A percentile compares a stretch with the other conserved stretches of the same genome.
phyloP scores from a whole-genome alignment of 2,329 filamentous ascomycete genomes.

The Atkinsonella texensis region DNA sequence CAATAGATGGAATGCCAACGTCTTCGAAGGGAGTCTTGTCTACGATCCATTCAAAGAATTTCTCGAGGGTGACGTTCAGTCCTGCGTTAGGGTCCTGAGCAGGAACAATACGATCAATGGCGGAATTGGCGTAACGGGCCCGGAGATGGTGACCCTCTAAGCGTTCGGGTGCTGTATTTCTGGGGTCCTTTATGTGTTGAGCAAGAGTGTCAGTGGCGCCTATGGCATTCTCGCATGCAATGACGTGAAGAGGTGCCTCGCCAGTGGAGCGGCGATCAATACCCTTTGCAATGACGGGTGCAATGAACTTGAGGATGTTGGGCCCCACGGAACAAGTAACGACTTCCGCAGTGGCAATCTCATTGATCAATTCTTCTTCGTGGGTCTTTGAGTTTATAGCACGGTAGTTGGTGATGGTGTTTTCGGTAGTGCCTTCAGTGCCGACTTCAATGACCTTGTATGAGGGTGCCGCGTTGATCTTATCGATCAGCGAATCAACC shows the following conservation, averaged over 20 bases:
- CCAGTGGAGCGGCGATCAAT: conserved; percentile 62
- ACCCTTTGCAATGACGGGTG: conserved; percentile 88
- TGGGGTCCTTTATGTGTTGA: conserved; percentile 62
- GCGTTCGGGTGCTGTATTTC: conserved; percentile 57
- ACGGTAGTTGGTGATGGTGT: conserved; percentile 86
- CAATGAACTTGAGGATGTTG: conserved; percentile 92
- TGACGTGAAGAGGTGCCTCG: conserved; percentile 66
- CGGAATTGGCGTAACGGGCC: conserved; percentile 90
- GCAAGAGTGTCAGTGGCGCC: conserved; percentile 84
- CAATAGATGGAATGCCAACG: conserved; percentile 52
- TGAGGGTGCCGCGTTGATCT: conserved; percentile 59
- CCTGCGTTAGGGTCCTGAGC: conserved; percentile 71
- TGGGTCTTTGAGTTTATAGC: conserved; percentile 91
- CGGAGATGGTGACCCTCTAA: conserved; percentile 58
- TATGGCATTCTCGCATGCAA: conserved; percentile 97
- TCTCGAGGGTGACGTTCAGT: conserved; percentile 89
- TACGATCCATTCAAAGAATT: conserved; percentile 98
- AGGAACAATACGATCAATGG: conserved; percentile 96
- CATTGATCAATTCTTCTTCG: conserved; percentile 67
- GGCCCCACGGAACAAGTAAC: conserved; percentile 97
- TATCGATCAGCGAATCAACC: conserved; percentile 68
- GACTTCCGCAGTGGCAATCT: conserved; percentile 77
- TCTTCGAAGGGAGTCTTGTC: conserved; percentile 75
- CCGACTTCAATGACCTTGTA: conserved; percentile 94
- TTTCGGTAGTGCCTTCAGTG: conserved; percentile 65